Evolutionary conservation across 2,329 filamentous ascomycete genomes (phyloP).

Genomic region (Penicillium sp.): DNA sequence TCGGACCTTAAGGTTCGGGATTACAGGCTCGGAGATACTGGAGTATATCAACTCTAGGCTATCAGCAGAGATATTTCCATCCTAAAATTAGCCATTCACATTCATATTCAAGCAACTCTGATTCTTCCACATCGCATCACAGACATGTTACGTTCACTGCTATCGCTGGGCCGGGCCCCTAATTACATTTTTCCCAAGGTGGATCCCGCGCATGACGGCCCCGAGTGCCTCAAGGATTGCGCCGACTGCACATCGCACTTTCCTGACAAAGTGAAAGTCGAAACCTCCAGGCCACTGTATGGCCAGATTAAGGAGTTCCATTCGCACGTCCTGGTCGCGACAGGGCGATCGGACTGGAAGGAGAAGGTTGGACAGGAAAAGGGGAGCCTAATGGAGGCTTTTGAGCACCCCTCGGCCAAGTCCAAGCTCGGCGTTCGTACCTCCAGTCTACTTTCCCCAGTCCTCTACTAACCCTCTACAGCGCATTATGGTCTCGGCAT

Average conservation of each 20-base stretch:
- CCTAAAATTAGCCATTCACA: background rate
- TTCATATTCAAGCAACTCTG: background rate
- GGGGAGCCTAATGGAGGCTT: slow-evolving; percentile 51
- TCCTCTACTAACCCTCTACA: slow-evolving; percentile 5
- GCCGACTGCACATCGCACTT: slow-evolving; percentile 36
- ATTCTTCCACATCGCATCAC: background rate
- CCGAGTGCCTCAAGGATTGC: slow-evolving; percentile 36
- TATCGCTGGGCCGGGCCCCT: slow-evolving; percentile 26
- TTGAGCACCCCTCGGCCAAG: slow-evolving; percentile 47
- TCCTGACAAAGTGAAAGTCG: slow-evolving; percentile 35
- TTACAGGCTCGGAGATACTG: slow-evolving; percentile 8
- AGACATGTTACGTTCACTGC: slow-evolving; percentile 29
- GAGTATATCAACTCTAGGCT: slow-evolving; percentile 6
- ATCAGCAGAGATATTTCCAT: background rate
- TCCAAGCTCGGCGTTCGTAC: slow-evolving; percentile 63
- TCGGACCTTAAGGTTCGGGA: slow-evolving; percentile 11
- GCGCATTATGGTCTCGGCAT: slow-evolving; percentile 37
- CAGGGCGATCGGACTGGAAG: slow-evolving; percentile 38
- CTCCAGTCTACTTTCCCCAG: background rate
- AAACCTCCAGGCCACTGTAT: slow-evolving; percentile 30
- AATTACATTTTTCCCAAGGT: slow-evolving; percentile 39
- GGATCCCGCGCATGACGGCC: slow-evolving; percentile 30
- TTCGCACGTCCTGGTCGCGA: slow-evolving; percentile 37
- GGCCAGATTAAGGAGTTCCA: slow-evolving; percentile 36
- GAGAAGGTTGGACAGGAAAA: slow-evolving; percentile 32